Evolutionary conservation across 352 stramenopile species (phyloP), one percentile per base, ranked within the genome.

Genomic region (Globisporangium radiosum): DNA sequence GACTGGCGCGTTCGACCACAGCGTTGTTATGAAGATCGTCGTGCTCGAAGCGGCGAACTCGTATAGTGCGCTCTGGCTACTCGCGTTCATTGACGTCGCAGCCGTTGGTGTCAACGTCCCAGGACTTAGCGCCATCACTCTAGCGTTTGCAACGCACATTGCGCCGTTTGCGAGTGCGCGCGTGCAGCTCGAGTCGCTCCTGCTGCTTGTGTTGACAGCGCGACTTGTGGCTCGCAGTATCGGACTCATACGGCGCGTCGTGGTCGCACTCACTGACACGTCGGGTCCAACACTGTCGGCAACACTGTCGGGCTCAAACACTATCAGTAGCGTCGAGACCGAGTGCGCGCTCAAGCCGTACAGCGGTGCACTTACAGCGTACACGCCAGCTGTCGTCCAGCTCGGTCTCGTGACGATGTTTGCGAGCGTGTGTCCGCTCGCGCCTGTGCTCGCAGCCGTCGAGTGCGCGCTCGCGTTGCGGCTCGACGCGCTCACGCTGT

Each of bases 351-450:
- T 79, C 6, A 59, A 62, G 1, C 40, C 54, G 7, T 79, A 78
- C 52, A 55, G 63, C 14, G 73, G 73, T 0, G 54, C 61, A 7
- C 59, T 75, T 45, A 69, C 75, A 51, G 72, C 75, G 43, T 86
- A 84, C 37, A 65, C 64, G 3, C 61, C 82, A 58, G 47, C 75
- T 39, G 52, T 81, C 13, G 57, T 75, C 15, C 70, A 84, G 54
- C 63, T 84, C 42, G 76, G 73, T 5, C 54, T 84, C 45, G 57
- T 84, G 4, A 56, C 69, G 17, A 74, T 73, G 62, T 82, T 86
- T 50, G 79, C 73, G 19, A 68, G 65, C 48, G 64, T 72, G 25
- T 69, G 69, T 25, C 76, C 76, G 1, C 47, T 81, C 15, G 54
- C 69, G 1, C 74, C 76, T 10, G 19, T 82, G 36, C 56, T 86